Conservation (phyloP, 306 rosid genomes). For the Sicyos baderoa region DNA sequence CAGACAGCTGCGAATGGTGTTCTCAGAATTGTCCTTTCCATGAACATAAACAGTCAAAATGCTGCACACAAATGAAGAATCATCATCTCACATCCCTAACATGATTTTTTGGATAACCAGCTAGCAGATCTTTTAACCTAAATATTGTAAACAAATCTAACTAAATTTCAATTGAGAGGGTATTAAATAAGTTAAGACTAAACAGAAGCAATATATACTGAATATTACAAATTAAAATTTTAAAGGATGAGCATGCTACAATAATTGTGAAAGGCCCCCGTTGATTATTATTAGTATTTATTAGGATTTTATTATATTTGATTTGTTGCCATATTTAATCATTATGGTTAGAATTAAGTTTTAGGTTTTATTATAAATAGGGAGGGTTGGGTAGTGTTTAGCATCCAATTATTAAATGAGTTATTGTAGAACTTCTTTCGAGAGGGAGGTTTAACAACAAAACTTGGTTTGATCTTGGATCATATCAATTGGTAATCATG, state of each 20-base stretch:
- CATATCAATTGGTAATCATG: no score
- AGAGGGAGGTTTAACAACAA: no score
- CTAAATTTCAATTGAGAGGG: neutral
- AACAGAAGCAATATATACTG: neutral
- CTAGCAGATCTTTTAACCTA: neutral
- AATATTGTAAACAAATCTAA: neutral
- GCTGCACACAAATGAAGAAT: slow-evolving; percentile 35
- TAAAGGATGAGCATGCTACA: slow-evolving; percentile 4
- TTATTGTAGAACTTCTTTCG: no score
- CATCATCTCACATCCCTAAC: slow-evolving; percentile 13
- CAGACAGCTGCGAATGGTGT: slow-evolving; percentile 58
- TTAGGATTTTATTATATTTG: no score
- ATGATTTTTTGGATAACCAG: neutral
- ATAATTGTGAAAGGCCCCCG: no score
- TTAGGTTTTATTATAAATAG: no score
- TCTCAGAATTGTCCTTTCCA: slow-evolving; percentile 70
- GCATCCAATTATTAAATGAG: no score
- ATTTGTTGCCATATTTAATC: no score
- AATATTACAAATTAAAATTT: neutral
- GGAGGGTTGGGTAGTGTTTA: no score
- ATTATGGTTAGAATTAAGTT: no score
- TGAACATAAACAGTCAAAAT: slow-evolving; percentile 81
- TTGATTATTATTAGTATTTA: no score
- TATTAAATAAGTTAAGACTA: neutral
- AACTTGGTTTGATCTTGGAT: no score